phyloP scores from a whole-genome alignment of 2,329 filamentous ascomycete species.

The Ophiostoma tasmaniense region DNA sequence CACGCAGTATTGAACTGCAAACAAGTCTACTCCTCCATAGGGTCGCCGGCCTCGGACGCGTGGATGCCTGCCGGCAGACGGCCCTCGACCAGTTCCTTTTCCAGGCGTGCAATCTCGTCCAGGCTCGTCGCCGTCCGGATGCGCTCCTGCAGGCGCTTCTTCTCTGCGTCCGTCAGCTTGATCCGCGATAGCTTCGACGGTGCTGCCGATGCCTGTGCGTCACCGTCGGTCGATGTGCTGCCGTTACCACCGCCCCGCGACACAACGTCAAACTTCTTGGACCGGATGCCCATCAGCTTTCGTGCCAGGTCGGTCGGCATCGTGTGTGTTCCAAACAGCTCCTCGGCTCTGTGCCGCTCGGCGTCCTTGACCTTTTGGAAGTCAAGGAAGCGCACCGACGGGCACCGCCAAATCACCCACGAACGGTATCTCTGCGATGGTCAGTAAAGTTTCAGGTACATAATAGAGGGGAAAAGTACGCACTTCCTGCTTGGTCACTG shows the following conservation, averaged over 20 bases:
- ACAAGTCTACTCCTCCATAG: slow-evolving; percentile 50
- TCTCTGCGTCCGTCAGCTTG: slow-evolving; percentile 81
- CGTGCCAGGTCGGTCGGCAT: slow-evolving; percentile 73
- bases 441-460: not conserved
- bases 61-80: slow-evolving; percentile 64
- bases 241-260: slow-evolving; percentile 25
- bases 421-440: slow-evolving; percentile 70
- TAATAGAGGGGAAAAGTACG: slow-evolving; percentile 26
- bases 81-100: slow-evolving; percentile 88
- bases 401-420: slow-evolving; percentile 84
- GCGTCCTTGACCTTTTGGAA: slow-evolving; percentile 83
- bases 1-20: not conserved
- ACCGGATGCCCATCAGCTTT: slow-evolving; percentile 76
- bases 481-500: slow-evolving; percentile 87
- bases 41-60: slow-evolving; percentile 37
- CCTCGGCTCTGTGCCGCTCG: slow-evolving; percentile 65
- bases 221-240: slow-evolving; percentile 20
- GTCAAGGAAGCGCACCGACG: slow-evolving; percentile 80
- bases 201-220: slow-evolving; percentile 27
- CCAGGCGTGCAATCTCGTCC: slow-evolving; percentile 79
- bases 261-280: slow-evolving; percentile 58
- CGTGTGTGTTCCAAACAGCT: slow-evolving; percentile 73
- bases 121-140: slow-evolving; percentile 84
- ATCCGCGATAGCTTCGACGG: slow-evolving; percentile 63
- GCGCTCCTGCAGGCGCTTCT: slow-evolving; percentile 72